Base-by-base conservation (phyloP, 2,329 filamentous ascomycete genomes). In the Fusarium sp. region DNA sequence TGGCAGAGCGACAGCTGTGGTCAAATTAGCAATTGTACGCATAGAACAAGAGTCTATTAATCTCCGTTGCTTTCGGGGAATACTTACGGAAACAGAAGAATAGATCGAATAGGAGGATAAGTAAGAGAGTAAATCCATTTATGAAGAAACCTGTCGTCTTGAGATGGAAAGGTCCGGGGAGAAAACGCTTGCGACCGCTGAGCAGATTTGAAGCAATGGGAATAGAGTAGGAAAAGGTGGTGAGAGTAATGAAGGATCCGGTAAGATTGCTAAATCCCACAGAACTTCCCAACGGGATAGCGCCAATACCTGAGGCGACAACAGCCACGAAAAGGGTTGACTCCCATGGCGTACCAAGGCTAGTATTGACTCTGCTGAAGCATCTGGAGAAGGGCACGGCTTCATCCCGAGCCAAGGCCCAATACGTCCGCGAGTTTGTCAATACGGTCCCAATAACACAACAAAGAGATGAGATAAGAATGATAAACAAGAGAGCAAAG, bases 41-140 rank as follows among this genome's bases (percentile, higher is more conserved):
- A 6, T 17, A 46, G 15, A 6, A 13, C 6, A 13, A 15, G 21
- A 31, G 28, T 11, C 9, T 10, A 13, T 36, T 17, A 14, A 24
- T 24, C 9, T 15, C 2, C 10, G 14, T 11, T 7, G 13, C 3
- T 1, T n/a, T 42, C 7, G 21, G 9, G 13, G 13, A 39, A n/a
- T 24, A 72, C 73, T 66, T 28, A 75, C 73, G 73, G 3, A 75
- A 75, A 24, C 73, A 75, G 17, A 75, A 75, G 50, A 75, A 75
- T 0, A 75, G 22, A 7, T 73, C 71, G n/a, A 75, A 75, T 0
- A 75, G 10, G 0, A 57, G 7, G 3, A 75, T 75, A 1, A 75
- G 45, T 1, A 69, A 17, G 2, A 75, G 33, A 0, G 71, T 64
- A 5, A 75, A 43, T 2, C 59, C 60, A 3, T 75, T 75, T 7